Conservation (phyloP, 1,284 basidiomycete species). For the Cutaneotrichosporon sp. region DNA sequence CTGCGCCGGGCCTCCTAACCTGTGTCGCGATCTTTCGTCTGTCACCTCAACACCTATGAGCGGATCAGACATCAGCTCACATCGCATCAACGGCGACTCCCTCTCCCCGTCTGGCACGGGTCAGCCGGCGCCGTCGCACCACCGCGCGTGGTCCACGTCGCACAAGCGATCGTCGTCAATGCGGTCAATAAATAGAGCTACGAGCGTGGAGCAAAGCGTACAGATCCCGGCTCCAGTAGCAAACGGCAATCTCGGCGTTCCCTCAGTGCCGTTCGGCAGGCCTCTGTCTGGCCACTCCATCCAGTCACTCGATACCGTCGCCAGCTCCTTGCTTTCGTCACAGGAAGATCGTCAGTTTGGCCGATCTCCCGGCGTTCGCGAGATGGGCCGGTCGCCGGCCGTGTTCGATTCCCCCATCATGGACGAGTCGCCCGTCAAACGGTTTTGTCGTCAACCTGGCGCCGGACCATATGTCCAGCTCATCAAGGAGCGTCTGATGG, state of each 20-base stretch:
- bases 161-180: not conserved
- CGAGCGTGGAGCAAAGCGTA: not conserved
- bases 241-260: not conserved
- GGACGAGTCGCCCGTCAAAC: not conserved
- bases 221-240: not conserved
- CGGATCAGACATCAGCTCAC: not conserved
- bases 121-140: not conserved
- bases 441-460: conserved; percentile 13
- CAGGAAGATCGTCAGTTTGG: not conserved
- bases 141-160: not conserved
- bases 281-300: not conserved
- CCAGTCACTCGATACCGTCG: not conserved
- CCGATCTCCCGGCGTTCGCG: conserved; percentile 3
- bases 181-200: not conserved
- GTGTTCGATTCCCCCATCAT: not conserved
- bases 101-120: not conserved
- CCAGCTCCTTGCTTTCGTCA: not conserved
- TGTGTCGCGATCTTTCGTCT: conserved; percentile 1
- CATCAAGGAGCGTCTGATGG: conserved; percentile 59
- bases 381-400: conserved; percentile 2
- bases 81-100: not conserved
- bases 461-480: conserved; percentile 57
- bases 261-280: not conserved
- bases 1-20: conserved; percentile 30
- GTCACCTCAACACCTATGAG: not conserved